These are phyloP conservation scores for Aspergillus novofumigatus DNA, from an alignment of 2,329 filamentous ascomycete genomes.

Conservation along the genomic window DNA sequence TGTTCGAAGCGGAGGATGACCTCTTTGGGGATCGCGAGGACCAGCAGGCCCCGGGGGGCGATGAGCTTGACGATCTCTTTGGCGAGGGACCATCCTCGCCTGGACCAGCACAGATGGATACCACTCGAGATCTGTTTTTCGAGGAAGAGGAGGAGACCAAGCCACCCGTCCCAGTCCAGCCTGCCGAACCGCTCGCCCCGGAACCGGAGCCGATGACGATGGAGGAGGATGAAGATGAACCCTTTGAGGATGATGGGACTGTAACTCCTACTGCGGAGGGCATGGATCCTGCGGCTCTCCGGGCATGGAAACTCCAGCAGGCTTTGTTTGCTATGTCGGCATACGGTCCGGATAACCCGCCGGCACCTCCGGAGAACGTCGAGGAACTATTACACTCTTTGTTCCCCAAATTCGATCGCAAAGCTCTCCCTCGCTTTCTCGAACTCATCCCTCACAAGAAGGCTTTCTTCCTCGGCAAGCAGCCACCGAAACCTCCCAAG, in stretches of 20 bases:
- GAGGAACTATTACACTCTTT: constrained; percentile 73
- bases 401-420: constrained; percentile 75
- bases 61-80: constrained; percentile 48
- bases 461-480: constrained; percentile 73
- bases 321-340: constrained; percentile 45
- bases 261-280: constrained; percentile 29
- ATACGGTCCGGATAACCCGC: constrained; percentile 55
- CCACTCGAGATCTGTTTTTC: constrained; percentile 30
- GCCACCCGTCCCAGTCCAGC: constrained; percentile 7
- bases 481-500: constrained; percentile 73
- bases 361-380: constrained; percentile 66
- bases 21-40: constrained; percentile 26
- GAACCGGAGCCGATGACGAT: constrained; percentile 20
- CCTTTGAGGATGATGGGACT: constrained; percentile 24
- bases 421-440: constrained; percentile 72
- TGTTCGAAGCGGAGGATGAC: constrained; percentile 36
- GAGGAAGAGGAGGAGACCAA: constrained; percentile 25
- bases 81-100: constrained; percentile 41
- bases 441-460: constrained; percentile 78
- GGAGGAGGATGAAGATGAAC: constrained; percentile 24
- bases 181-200: constrained; percentile 15
- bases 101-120: constrained; percentile 25
- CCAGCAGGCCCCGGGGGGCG: constrained; percentile 25
- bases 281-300: constrained; percentile 40
- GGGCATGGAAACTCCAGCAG: constrained; percentile 45